A percentile compares a stretch with the other conserved stretches of the same genome.
phyloP scores from a whole-genome alignment of 495 filamentous ascomycete species.

The Rusavskia elegans region DNA sequence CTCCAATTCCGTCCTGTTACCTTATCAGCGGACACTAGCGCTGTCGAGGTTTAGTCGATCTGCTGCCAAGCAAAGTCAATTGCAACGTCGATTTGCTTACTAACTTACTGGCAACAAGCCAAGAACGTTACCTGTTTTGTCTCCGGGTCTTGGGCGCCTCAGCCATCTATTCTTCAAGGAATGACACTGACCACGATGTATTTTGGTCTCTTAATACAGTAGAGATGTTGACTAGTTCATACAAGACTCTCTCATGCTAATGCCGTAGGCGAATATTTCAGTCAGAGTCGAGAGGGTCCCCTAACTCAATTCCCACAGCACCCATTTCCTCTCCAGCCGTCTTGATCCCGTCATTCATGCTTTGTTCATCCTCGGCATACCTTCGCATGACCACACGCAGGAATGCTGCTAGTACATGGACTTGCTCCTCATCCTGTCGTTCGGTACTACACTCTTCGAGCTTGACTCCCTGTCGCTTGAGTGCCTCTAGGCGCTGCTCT shows the following conservation, averaged over 20 bases:
- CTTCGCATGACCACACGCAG: constrained; percentile 35
- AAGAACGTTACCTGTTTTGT: too few relatives aligned
- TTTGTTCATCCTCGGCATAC: constrained; percentile 18
- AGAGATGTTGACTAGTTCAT: too few relatives aligned
- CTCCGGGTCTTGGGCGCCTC: too few relatives aligned
- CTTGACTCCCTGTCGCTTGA: constrained; percentile 13
- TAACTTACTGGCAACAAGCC: too few relatives aligned
- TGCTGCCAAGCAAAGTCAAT: background rate
- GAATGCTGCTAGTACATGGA: constrained; percentile 34
- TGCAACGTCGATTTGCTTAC: background rate
- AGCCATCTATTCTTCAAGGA: too few relatives aligned
- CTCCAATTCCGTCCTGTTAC: background rate
- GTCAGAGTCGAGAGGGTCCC: constrained; percentile 13
- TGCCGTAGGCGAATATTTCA: background rate
- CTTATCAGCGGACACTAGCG: background rate
- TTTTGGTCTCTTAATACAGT: too few relatives aligned
- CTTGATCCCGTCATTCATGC: constrained; percentile 24
- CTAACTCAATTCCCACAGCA: constrained; percentile 22
- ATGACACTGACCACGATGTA: too few relatives aligned
- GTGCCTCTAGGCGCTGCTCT: constrained; percentile 11
- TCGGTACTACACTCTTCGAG: constrained; percentile 22
- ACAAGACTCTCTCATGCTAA: too few relatives aligned
- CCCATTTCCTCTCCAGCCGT: constrained; percentile 40
- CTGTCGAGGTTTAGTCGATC: background rate
- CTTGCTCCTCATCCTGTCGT: constrained; percentile 29